Evolutionary conservation across 2,329 filamentous ascomycete species (phyloP), one percentile per base, ranked within the genome.

Genomic region (Cladosporium sp.): DNA sequence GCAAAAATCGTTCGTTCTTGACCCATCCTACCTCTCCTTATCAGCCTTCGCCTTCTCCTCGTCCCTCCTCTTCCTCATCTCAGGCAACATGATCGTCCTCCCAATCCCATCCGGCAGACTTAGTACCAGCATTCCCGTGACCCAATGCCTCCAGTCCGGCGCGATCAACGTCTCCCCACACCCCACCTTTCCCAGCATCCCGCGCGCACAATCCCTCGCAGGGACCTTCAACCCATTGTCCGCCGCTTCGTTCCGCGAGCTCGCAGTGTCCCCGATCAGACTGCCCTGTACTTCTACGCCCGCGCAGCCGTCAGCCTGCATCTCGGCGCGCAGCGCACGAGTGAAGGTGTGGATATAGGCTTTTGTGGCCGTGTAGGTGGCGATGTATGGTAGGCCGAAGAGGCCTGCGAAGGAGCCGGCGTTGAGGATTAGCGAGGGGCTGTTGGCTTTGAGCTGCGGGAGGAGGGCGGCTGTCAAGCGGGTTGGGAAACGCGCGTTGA

Each of bases 401-500:
- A 61, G 53, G 3, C 74, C 71, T 2, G 74, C 66, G 3, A 75
- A 56, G 3, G 75, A 78, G 5, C 76, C 74, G 33, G 80, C 68
- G 58, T 77, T 81, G 57, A 83, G 49, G 48, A 82, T 66, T 5
- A 82, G 64, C 1, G 70, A 65, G 0, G 77, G 76, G 0, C 61
- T 57, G 49, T 68, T 72, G 18, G 63, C 63, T 2, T 62, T 56
- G 22, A 82, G 66, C 0, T 69, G 53, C 0, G 77, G 77, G 0
- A 81, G 57, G 2, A 81, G 64, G 0, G 68, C 66, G 0, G 68
- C 62, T 0, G 75, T 79, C 3, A 83, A 61, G 14, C 77, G 74
- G 2, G 72, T 66, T 0, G 75, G 74, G 57, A 82, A 83, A 3
- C 72, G 63, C 3, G 70, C 68, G 59, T 81, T 81, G 52, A 76